Evolutionary conservation across 257 asterid species (phyloP), one percentile per base, ranked within the genome.

Genomic region (Haberlea rhodopensis): DNA sequence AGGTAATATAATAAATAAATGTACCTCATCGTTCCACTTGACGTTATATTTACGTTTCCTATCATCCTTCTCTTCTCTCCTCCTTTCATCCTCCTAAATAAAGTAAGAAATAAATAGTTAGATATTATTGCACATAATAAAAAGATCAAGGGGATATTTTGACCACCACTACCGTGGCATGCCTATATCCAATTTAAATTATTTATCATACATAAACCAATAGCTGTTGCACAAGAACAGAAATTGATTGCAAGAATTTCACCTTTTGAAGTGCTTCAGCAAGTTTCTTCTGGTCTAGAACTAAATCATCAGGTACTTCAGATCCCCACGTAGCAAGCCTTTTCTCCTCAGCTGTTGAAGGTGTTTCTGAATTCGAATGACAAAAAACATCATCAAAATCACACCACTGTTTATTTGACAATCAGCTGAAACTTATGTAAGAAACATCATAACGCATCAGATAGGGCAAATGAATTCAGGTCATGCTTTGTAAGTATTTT

Each of bases 1-100:
- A 31, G 21, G 22, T 16, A 18, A 0, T 8, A 37, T 4, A 2
- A 63, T 3, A 23, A 45, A 46, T 22, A 32, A n/a, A n/a, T n/a
- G n/a, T 71, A 90, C 97, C 95, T 89, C 96, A n/a, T 87, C 94
- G 18, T 87, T 84, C 88, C 91, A 89, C 82, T 84, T 89, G 72
- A 92, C 95, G 24, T 92, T 89, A 68, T 84, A 92, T 69, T 87
- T 89, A 70, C 96, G 85, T 54, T 92, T 92, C 70, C 95, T 87
- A 73, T 92, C 99, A 76, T 89, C 97, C 66, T 75, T 82, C 72
- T 81, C 96, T 63, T 82, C 97, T 78, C 85, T 84, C 78, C 31
- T 80, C 89, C 85, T 77, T 63, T 73, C 87, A 23, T 92, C 95
- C 92, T 90, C 97, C 97, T 92, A 71, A 57, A 18, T 65, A 19